A percentile compares a stretch with the other conserved stretches of the same genome.
Conservation (phyloP, 2,329 filamentous ascomycete genomes). For the Phaeosphaeriaceae sp. region DNA sequence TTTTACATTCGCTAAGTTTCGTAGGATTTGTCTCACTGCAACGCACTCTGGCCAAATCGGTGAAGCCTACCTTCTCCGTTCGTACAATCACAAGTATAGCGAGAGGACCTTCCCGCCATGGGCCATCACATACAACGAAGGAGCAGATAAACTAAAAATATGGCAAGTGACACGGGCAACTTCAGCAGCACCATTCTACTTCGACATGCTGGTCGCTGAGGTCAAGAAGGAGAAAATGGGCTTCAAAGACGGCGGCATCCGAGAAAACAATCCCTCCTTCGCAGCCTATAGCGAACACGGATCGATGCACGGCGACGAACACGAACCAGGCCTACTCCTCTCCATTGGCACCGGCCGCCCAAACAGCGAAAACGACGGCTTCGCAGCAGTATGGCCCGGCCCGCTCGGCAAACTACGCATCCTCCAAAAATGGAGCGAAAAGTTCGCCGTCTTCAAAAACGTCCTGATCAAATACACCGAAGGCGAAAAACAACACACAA, state of each 20-base stretch:
- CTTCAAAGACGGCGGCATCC: constrained; percentile 59
- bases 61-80: constrained; percentile 57
- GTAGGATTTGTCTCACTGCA: constrained; percentile 55
- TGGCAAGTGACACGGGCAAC: constrained; percentile 61
- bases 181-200: constrained; percentile 60
- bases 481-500: constrained; percentile 56
- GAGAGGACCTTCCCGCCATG: constrained; percentile 51
- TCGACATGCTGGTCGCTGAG: constrained; percentile 56
- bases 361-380: constrained; percentile 54
- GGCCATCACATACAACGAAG: constrained; percentile 57
- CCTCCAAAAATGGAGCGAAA: constrained; percentile 55
- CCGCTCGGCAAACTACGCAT: constrained; percentile 51
- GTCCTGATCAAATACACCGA: constrained; percentile 60
- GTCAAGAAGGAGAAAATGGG: constrained; percentile 44
- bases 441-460: constrained; percentile 58
- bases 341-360: constrained; percentile 56
- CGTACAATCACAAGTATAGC: constrained; percentile 56
- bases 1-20: constrained; percentile 6
- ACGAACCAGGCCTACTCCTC: constrained; percentile 53
- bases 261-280: constrained; percentile 58
- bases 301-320: constrained; percentile 52
- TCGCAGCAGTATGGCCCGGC: constrained; percentile 54
- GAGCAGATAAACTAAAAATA: constrained; percentile 54
- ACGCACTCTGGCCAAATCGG: constrained; percentile 55
- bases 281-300: constrained; percentile 57